Percentiles rank a stretch among this genome's conserved stretches.
phyloP scores from a whole-genome alignment of 2,329 filamentous ascomycete species.

The Beauveria brongniartii region DNA sequence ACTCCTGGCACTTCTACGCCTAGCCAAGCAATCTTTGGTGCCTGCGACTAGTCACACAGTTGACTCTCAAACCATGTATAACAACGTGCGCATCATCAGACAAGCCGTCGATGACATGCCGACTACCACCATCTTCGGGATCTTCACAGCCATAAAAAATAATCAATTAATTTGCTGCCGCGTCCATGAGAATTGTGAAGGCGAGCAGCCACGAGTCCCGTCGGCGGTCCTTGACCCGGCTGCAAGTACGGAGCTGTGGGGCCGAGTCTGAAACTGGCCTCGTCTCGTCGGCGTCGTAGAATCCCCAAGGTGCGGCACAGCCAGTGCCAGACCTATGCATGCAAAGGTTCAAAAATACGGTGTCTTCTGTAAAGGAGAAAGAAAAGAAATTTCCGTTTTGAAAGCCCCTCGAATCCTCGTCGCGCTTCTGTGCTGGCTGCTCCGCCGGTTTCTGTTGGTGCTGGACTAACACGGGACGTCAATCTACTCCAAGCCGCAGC shows the following conservation, averaged over 20 bases:
- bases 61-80: too few species aligned
- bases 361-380: too few species aligned
- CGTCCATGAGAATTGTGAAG: not conserved
- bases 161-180: not conserved
- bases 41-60: too few species aligned
- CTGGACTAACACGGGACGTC: not conserved
- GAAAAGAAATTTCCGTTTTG: too few species aligned
- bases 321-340: slow-evolving; percentile 5
- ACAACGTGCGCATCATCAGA: too few species aligned
- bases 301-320: slow-evolving; percentile 21
- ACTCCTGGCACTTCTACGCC: too few species aligned
- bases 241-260: slow-evolving; percentile 7
- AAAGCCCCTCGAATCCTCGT: too few species aligned
- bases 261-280: slow-evolving; percentile 22
- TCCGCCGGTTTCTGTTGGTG: not conserved
- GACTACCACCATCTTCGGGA: not conserved
- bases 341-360: not conserved
- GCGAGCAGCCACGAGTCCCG: not conserved
- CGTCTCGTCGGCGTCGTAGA: slow-evolving; percentile 26
- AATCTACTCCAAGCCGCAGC: not conserved
- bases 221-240: not conserved
- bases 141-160: not conserved
- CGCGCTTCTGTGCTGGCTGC: not conserved
- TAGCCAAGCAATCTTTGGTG: too few species aligned
- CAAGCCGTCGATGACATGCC: not conserved